These are phyloP conservation scores for Erythrophleum ivorense DNA, from an alignment of 331 rosid genomes.

Conservation along the genomic window DNA sequence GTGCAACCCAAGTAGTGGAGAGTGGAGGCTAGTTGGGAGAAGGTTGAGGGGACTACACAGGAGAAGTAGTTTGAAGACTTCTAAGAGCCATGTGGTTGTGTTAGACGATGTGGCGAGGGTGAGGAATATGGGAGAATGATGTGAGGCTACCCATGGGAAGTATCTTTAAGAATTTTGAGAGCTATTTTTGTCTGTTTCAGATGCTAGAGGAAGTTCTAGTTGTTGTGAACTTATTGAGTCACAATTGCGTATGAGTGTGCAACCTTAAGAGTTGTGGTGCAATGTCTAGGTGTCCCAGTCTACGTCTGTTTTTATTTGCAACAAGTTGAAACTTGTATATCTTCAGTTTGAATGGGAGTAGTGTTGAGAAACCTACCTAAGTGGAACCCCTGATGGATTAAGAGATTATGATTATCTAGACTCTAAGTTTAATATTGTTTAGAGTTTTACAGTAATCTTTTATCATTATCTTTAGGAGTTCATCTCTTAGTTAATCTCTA, in stretches of 20 bases:
- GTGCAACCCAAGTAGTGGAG: not conserved
- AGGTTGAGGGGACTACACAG: too few species aligned
- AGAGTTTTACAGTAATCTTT: not conserved
- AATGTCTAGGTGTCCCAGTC: not conserved
- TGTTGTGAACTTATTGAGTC: not conserved
- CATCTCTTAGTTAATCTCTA: not conserved
- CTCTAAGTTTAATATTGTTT: not conserved
- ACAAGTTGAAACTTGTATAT: too few species aligned
- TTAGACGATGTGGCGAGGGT: not conserved
- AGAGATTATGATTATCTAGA: not conserved
- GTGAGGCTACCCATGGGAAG: not conserved
- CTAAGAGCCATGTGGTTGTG: not conserved
- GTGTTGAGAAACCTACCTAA: not conserved
- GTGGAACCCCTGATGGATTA: not conserved
- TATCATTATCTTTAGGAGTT: not conserved
- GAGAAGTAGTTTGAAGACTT: not conserved
- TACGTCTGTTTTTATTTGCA: too few species aligned
- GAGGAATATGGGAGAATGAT: not conserved
- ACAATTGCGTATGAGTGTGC: not conserved
- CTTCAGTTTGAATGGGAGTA: not conserved
- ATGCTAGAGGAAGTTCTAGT: not conserved
- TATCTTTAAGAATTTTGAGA: not conserved
- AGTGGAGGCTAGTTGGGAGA: not conserved
- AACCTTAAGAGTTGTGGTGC: not conserved
- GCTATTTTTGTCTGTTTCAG: not conserved